These are phyloP conservation scores for Ophiocordyceps sinensis DNA, from an alignment of 2,329 filamentous ascomycete species.

Conservation along the genomic window DNA sequence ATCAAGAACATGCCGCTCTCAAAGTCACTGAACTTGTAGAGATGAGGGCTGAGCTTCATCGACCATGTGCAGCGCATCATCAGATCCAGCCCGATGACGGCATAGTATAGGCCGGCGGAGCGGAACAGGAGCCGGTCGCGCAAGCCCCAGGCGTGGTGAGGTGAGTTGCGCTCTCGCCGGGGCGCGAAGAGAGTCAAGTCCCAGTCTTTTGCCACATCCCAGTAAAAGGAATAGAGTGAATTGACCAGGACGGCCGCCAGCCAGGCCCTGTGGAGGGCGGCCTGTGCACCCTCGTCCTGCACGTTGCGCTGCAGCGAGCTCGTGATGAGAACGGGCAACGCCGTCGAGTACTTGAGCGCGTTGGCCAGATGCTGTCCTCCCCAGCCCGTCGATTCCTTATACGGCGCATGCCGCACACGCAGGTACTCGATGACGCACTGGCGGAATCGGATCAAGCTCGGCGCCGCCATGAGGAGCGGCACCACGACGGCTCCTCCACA, in stretches of 20 bases:
- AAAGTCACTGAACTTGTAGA: constrained; percentile 73
- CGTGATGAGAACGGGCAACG: constrained; percentile 81
- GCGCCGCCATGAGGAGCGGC: constrained; percentile 70
- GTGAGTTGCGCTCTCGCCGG: constrained; percentile 38
- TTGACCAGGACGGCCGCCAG: constrained; percentile 64
- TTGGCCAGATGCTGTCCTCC: constrained; percentile 85
- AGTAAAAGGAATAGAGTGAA: constrained; percentile 93
- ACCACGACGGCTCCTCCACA: constrained; percentile 71
- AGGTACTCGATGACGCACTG: constrained; percentile 85
- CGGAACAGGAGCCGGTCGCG: constrained; percentile 62
- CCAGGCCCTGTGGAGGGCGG: constrained; percentile 43
- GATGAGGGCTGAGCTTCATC: constrained; percentile 67
- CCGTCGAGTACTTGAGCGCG: constrained; percentile 85
- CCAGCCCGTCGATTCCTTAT: constrained; percentile 47
- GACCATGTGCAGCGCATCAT: constrained; percentile 81
- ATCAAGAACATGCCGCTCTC: constrained; percentile 83
- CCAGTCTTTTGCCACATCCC: constrained; percentile 96
- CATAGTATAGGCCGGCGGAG: constrained; percentile 64
- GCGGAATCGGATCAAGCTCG: constrained; percentile 72
- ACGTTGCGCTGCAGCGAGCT: constrained; percentile 56
- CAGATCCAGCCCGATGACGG: constrained; percentile 64
- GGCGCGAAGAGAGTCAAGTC: constrained; percentile 70
- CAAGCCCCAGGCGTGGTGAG: constrained; percentile 62
- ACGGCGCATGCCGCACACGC: constrained; percentile 48
- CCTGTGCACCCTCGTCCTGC: constrained; percentile 25